Base-by-base conservation (phyloP, 495 filamentous ascomycete species). In the Xylaria flabelliformis region DNA sequence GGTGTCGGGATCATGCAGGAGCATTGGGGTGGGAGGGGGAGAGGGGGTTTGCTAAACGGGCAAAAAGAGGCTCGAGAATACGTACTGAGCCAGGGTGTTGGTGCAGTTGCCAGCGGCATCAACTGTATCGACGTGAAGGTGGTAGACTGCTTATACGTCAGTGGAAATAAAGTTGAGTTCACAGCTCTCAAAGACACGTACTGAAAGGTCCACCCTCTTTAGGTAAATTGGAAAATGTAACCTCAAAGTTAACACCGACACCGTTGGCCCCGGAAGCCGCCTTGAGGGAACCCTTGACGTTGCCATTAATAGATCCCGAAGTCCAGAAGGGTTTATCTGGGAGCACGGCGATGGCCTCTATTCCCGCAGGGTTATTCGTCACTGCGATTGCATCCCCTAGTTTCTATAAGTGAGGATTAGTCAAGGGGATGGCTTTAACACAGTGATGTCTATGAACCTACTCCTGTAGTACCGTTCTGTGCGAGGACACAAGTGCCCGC, bases 81-180 rank as follows among this genome's bases (percentile, higher is more conserved):
- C 65, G 32, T 67, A 67, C 65, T 97, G 94, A 0, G 83, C 89
- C 21, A 88, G 79, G 12, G 93, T 91, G 4, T 79, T 84, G 64
- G 90, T 91, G 85, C 94, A 97, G 86, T 94, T 94, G 69, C 94
- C 94, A 75, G 90, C 81, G 46, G 83, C 81, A 4, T 91, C 90
- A 42, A 97, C 91, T 19, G 91, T 92, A 55, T 83, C 78, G 69
- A 89, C 88, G 83, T 97, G 93, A 76, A 97, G 86, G 74, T 97
- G 94, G 84, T 97, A 97, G 39, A 85, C 93, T 95, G 72, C 26
- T n/a, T 26, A 36, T 24, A 8, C 51, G 64, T 78, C 48, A 73
- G 71, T 64, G 39, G 51, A 61, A 10, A 39, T 21, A 46, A 32
- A 26, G 29, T 41, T 50, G 24, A 56, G 24, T 53, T 26, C 41